These are phyloP conservation scores for Colletotrichum sojae DNA, from an alignment of 2,329 filamentous ascomycete genomes.

Conservation along the genomic window DNA sequence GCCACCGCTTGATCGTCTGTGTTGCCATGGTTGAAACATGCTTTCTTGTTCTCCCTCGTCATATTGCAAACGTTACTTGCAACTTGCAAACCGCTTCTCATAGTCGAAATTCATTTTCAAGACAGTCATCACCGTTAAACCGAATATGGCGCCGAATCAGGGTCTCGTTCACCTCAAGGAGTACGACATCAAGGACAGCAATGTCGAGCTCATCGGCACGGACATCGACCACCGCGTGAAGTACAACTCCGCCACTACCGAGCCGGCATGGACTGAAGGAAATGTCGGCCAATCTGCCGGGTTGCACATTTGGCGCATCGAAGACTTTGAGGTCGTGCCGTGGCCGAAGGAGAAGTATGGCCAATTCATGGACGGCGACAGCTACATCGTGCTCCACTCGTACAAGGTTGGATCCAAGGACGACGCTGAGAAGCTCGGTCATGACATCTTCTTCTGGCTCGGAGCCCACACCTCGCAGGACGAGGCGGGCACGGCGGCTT, in stretches of 20 bases:
- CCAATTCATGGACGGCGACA: slow-evolving; percentile 77
- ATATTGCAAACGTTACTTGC: background rate
- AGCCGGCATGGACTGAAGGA: slow-evolving; percentile 77
- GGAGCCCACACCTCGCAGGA: slow-evolving; percentile 76
- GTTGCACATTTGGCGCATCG: slow-evolving; percentile 76
- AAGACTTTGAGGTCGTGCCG: slow-evolving; percentile 74
- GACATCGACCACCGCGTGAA: slow-evolving; percentile 78
- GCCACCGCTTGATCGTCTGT: slow-evolving; percentile 28
- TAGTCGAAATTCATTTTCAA: background rate
- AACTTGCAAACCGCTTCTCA: background rate
- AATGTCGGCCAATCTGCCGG: slow-evolving; percentile 66
- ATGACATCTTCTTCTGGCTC: slow-evolving; percentile 81
- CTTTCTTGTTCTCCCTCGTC: background rate
- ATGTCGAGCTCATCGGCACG: slow-evolving; percentile 75
- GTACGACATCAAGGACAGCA: slow-evolving; percentile 78
- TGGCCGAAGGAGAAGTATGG: slow-evolving; percentile 72
- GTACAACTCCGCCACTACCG: slow-evolving; percentile 74
- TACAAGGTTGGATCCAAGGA: slow-evolving; percentile 64
- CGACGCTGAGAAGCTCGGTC: slow-evolving; percentile 62
- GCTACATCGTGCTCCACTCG: slow-evolving; percentile 76
- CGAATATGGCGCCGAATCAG: slow-evolving; percentile 71
- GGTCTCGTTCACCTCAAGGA: slow-evolving; percentile 74
- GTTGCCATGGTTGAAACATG: slow-evolving; percentile 35
- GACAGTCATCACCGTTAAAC: background rate
- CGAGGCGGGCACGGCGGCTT: slow-evolving; percentile 77